Evolutionary conservation across 2,329 filamentous ascomycete species (phyloP).

Genomic region (Fusarium illudens): DNA sequence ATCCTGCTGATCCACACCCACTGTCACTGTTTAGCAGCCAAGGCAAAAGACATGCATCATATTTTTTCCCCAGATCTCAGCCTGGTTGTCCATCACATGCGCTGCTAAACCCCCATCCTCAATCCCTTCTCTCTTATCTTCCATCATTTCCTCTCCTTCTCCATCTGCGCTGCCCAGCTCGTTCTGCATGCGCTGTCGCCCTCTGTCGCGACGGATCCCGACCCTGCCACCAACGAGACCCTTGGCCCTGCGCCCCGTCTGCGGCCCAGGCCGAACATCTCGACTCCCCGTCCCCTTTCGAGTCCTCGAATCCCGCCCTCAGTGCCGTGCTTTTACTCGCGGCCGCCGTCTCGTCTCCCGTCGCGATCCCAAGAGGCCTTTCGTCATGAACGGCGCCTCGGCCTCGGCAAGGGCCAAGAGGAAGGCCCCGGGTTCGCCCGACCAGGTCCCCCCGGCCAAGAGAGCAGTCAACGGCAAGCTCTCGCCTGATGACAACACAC

Average conservation of each 20-base stretch:
- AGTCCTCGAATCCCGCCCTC: slow-evolving; percentile 11
- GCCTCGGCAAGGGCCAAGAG: slow-evolving; percentile 59
- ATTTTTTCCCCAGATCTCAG: slow-evolving; percentile 41
- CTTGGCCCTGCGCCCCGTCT: slow-evolving; percentile 32
- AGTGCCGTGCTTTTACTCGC: slow-evolving; percentile 16
- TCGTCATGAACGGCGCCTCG: slow-evolving; percentile 55
- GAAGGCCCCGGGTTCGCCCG: slow-evolving; percentile 58
- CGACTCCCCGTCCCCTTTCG: slow-evolving; percentile 20
- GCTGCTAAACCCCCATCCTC: slow-evolving; percentile 40
- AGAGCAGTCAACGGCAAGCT: slow-evolving; percentile 56
- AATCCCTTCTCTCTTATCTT: slow-evolving; percentile 15
- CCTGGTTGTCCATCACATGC: slow-evolving; percentile 45
- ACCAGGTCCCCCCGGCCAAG: slow-evolving; percentile 48
- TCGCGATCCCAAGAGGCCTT: slow-evolving; percentile 6
- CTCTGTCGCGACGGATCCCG: slow-evolving; percentile 30
- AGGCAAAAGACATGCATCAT: slow-evolving; percentile 35
- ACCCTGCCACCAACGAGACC: slow-evolving; percentile 32
- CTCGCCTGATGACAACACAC: slow-evolving; percentile 60
- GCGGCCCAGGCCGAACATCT: slow-evolving; percentile 14
- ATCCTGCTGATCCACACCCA: slow-evolving; percentile 44
- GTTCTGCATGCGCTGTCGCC: slow-evolving; percentile 41
- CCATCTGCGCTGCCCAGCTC: slow-evolving; percentile 17
- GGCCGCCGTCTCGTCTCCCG: neutral
- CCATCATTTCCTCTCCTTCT: slow-evolving; percentile 11
- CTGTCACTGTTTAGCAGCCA: slow-evolving; percentile 8